Base-by-base conservation (phyloP, 371 early-diverging fungal species). In the Sporodiniella umbellata region DNA sequence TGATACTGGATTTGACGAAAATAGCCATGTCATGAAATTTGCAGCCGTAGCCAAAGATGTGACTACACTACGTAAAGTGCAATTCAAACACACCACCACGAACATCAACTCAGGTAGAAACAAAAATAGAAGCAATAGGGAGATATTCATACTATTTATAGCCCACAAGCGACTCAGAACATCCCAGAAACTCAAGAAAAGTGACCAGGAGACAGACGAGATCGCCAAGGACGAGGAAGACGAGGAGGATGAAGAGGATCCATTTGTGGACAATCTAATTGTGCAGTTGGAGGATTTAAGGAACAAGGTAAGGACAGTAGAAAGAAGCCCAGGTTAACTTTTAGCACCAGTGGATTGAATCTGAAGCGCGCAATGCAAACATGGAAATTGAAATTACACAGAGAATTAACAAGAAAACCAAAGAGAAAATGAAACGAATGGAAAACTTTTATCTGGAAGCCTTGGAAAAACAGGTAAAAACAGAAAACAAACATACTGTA, bases 1-100 rank as follows among this genome's bases (percentile, higher is more conserved):
- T 46, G 81, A 85, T 60, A 70, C 73, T 45, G 65, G 83, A 31
- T 80, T 77, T 65, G 69, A 85, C 54, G 80, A 86, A 53, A 75
- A 74, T 28, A 69, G 56, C 18, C 76, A 79, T 40, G 80, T 86
- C 8, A 73, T 89, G 63, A 79, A 80, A 38, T 88, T 88, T 63
- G 80, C 88, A 5, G 77, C 83, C 0, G 82, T 80, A 0, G 84
- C 87, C 1, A 83, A 75, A 52, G 76, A 81, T 52, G 75, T 85
- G 0, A 65, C 75, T 5, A 80, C 79, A 7, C 64, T 62, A 63
- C 54, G 66, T 14, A 68, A 62, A 18, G 54, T 62, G n/a, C 69
- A 68, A 37, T 62, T 67, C 59, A 11, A 58, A 45, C 8, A 33
- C 51, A 44, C 45, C 58, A 57, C 54, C 15, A 38, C 7, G 1